A percentile compares a stretch with the other conserved stretches of the same genome.
Evolutionary conservation across 1,284 basidiomycete species (phyloP).

Genomic region (Pterulicium gracile): DNA sequence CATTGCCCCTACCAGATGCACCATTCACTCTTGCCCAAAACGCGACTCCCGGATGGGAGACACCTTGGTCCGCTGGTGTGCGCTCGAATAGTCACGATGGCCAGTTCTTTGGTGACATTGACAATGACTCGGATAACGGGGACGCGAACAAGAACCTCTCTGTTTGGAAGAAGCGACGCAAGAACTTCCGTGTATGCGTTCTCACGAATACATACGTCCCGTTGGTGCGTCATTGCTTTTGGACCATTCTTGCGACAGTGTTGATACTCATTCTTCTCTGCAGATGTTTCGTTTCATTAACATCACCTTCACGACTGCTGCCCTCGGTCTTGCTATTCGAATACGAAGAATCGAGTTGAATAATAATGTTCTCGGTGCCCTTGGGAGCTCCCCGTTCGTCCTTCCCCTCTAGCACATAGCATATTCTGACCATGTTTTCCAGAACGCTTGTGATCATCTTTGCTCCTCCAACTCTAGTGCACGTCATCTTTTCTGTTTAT

Average conservation of each 20-base stretch:
- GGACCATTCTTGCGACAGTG: slow-evolving; percentile 3
- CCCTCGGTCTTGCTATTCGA: slow-evolving; percentile 71
- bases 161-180: slow-evolving; percentile 35
- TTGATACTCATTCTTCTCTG: slow-evolving; percentile 19
- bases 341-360: slow-evolving; percentile 53
- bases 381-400: slow-evolving; percentile 75
- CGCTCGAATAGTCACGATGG: slow-evolving; percentile 24
- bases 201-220: slow-evolving; percentile 67
- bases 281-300: slow-evolving; percentile 82
- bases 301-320: slow-evolving; percentile 70
- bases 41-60: slow-evolving; percentile 54
- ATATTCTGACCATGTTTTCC: slow-evolving; percentile 7
- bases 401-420: slow-evolving; percentile 6
- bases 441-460: slow-evolving; percentile 84
- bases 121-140: slow-evolving; percentile 19
- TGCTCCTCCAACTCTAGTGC: slow-evolving; percentile 73
- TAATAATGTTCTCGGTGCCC: slow-evolving; percentile 47
- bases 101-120: slow-evolving; percentile 22
- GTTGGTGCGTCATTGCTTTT: slow-evolving; percentile 35
- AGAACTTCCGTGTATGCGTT: slow-evolving; percentile 51
- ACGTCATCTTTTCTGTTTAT: slow-evolving; percentile 79
- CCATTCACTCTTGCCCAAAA: slow-evolving; percentile 45
- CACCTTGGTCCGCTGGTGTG: slow-evolving; percentile 48
- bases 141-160: slow-evolving; percentile 24
- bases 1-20: slow-evolving; percentile 25